Base-by-base conservation (phyloP, 495 filamentous ascomycete species). In the Cladorrhinum samala region DNA sequence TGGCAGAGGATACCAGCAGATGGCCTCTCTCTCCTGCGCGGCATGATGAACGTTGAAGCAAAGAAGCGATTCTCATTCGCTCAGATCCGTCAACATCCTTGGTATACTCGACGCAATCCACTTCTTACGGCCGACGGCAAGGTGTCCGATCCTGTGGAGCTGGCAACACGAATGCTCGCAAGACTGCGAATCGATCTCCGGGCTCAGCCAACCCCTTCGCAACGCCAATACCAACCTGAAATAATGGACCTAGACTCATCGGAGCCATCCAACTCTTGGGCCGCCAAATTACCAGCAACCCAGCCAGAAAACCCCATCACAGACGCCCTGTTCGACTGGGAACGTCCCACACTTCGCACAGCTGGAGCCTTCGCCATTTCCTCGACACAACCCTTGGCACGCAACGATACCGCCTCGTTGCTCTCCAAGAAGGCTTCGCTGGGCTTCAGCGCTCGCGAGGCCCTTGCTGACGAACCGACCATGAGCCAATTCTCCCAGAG, bases 131-230 rank as follows among this genome's bases (percentile, higher is more conserved):
- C 76, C 0, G 83, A 92, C 45, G 92, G 92, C 59, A 81, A 78
- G 53, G 77, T 91, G n/a, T 77, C 79, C 18, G 89, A 96, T 57
- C 85, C 87, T 1, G 71, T 97, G 54, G 80, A 82, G 20, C 75
- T 97, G 17, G 93, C 93, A 23, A 95, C 93, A 0, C 82, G 86
- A 57, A 94, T 99, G 86, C 86, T 99, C 52, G 88, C 94, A 60
- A 84, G 78, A 33, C 82, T 99, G n/a, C 87, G 83, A 50, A 95
- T 99, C 66, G 87, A 96, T 66, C 91, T 97, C 67, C 83, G 72
- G 47, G 81, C 86, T 49, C 74, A 83, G 50, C 83, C 87, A 11
- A 69, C 82, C 9, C 70, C 77, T 7, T 70, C 77, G 50, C 71
- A 82, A 60, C 54, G 54, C 37, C 62, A 56, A 30, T 54, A 49